Evolutionary conservation across 495 filamentous ascomycete species (phyloP).

Genomic region (Xylaria flabelliformis): DNA sequence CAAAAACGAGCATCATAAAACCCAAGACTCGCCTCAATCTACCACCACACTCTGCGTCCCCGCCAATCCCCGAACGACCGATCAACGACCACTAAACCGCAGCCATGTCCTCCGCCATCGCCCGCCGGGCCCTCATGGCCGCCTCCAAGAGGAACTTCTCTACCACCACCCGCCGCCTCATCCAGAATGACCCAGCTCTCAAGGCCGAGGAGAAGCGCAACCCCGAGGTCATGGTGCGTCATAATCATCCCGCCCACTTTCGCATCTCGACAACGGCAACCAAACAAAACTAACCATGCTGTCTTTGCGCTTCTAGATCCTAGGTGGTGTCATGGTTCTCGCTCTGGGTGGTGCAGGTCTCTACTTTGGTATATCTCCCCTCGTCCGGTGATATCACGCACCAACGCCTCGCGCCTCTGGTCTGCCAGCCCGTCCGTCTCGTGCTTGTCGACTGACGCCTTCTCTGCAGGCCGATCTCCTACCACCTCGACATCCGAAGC

Average conservation of each 20-base stretch:
- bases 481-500: constrained; percentile 84
- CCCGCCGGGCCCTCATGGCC: constrained; percentile 48
- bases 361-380: constrained; percentile 68
- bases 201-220: constrained; percentile 59
- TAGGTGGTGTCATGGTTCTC: constrained; percentile 89
- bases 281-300: constrained; percentile 28
- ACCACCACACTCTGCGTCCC: background rate
- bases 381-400: constrained; percentile 25
- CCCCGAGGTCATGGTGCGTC: constrained; percentile 58
- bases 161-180: constrained; percentile 52
- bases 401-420: background rate
- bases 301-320: constrained; percentile 63
- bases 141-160: constrained; percentile 42
- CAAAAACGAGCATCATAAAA: constrained; percentile 11
- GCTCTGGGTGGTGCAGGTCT: constrained; percentile 87
- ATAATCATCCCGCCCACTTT: constrained; percentile 31
- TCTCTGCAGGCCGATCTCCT: constrained; percentile 75
- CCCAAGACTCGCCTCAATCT: background rate
- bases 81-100: constrained; percentile 12
- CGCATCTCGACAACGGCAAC: background rate
- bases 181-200: constrained; percentile 48
- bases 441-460: constrained; percentile 33
- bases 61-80: background rate
- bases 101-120: constrained; percentile 56
- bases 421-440: background rate